Percentiles rank a stretch among this genome's conserved stretches.
phyloP scores from a whole-genome alignment of 2,329 filamentous ascomycete genomes.

The Epichloe glyceriae region DNA sequence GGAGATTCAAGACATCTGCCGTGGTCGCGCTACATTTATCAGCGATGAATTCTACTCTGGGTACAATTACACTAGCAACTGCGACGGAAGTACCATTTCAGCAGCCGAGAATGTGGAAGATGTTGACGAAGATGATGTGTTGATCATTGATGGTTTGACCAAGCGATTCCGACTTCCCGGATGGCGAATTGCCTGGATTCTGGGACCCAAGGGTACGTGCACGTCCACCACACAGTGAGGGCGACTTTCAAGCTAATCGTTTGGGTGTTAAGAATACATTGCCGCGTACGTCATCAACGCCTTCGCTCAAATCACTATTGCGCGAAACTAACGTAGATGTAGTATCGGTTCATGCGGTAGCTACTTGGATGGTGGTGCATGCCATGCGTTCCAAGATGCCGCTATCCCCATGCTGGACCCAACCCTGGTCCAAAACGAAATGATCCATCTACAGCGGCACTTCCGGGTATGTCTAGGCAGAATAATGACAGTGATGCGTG shows the following conservation, averaged over 20 bases:
- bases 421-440: constrained; percentile 64
- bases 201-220: constrained; percentile 62
- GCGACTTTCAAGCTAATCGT: neutral
- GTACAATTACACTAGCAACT: constrained; percentile 90
- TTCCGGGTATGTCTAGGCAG: constrained; percentile 44
- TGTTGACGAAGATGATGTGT: constrained; percentile 78
- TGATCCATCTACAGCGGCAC: constrained; percentile 78
- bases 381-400: constrained; percentile 90
- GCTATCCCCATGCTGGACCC: constrained; percentile 91
- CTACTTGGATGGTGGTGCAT: constrained; percentile 88
- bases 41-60: constrained; percentile 95
- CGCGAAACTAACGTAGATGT: constrained; percentile 2
- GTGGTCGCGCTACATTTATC: constrained; percentile 79
- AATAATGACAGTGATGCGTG: neutral
- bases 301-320: neutral
- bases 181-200: constrained; percentile 93
- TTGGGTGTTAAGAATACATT: constrained; percentile 55
- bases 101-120: constrained; percentile 83
- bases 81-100: constrained; percentile 79
- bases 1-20: constrained; percentile 86
- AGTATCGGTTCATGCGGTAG: constrained; percentile 79
- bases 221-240: neutral
- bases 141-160: constrained; percentile 90
- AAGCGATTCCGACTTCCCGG: constrained; percentile 94
- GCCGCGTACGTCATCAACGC: constrained; percentile 44